Evolutionary conservation across 2,329 filamentous ascomycete species (phyloP), one percentile per base, ranked within the genome.

Genomic region (Talaromyces sp.): DNA sequence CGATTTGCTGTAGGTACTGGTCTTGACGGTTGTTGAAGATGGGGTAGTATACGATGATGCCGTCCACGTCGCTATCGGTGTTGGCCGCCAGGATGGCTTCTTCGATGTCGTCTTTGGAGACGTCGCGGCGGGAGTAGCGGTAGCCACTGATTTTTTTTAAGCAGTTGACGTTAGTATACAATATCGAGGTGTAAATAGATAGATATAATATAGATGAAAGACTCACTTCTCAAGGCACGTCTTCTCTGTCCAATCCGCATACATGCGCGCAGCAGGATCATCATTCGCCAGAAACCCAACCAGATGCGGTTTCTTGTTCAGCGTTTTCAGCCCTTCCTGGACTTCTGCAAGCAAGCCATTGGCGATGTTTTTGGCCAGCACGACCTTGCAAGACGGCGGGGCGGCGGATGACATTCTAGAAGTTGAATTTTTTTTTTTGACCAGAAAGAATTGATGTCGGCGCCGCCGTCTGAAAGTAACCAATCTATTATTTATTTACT

Each of bases 1-100:
- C 92, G 3, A 96, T 91, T 79, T 97, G 93, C 78, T 98, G 93
- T 66, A 99, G 86, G 76, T 98, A 98, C 75, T 90, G 89, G 77
- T 99, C 95, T 76, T 96, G 91, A 29, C 86, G 84, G 57, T 88
- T 89, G 79, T 92, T 89, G 77, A 97, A 98, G 77, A 99, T 96
- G 59, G 95, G 95, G 76, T 98, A 99, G 83, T 99, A 99, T 73
- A 99, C 90, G 66, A 99, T 96, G 72, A 97, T 96, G 63, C 85
- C 93, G 76, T 96, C 90, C 64, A 97, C 86, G 17, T 78, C 71
- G 60, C 83, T 73, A 75, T 98, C 91, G 32, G 84, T 80, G 76
- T 99, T 99, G 71, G 93, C 93, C 66, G 84, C 83, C 67, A 93
- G 84, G 71, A 99, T 89, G 66, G 88, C 87, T 68, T 96, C 91